These are phyloP conservation scores for Coemansia sp. DNA, from an alignment of 192 early-diverging fungal species.

Conservation along the genomic window DNA sequence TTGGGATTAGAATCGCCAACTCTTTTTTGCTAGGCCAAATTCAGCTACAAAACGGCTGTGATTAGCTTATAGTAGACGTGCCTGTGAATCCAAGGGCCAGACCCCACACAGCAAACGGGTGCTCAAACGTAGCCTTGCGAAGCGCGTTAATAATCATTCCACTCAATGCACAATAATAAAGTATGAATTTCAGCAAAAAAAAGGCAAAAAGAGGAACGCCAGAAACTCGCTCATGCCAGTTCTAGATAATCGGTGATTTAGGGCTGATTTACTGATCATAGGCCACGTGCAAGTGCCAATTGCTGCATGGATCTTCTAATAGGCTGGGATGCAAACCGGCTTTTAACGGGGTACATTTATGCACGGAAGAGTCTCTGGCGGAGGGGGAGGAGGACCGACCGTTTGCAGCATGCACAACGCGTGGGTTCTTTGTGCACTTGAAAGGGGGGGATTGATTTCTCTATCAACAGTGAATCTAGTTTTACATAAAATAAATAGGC, in stretches of 20 bases:
- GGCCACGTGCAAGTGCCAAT: too few species aligned
- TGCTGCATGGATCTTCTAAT: too few species aligned
- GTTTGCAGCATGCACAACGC: not conserved
- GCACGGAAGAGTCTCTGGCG: not conserved
- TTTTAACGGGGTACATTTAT: not conserved
- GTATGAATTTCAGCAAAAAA: not conserved
- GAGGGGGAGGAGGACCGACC: not conserved
- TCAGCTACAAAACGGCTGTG: not conserved
- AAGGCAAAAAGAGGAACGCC: not conserved
- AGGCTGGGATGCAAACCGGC: too few species aligned
- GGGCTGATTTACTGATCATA: not conserved
- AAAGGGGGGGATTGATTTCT: not conserved
- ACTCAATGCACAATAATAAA: not conserved
- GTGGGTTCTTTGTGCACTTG: not conserved
- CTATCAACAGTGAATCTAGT: not conserved
- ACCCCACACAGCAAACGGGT: slow-evolving; percentile 51
- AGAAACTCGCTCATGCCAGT: not conserved
- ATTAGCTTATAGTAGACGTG: slow-evolving; percentile 2
- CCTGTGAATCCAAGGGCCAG: slow-evolving; percentile 44
- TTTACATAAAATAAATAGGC: too few species aligned
- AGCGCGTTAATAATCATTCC: slow-evolving; percentile 42
- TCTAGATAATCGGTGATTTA: not conserved
- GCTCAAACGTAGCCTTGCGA: slow-evolving; percentile 43
- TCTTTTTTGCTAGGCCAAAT: not conserved
- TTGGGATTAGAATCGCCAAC: not conserved